Evolutionary conservation across 1,284 basidiomycete species (phyloP).

Genomic region (Ganoderma lingzhi): DNA sequence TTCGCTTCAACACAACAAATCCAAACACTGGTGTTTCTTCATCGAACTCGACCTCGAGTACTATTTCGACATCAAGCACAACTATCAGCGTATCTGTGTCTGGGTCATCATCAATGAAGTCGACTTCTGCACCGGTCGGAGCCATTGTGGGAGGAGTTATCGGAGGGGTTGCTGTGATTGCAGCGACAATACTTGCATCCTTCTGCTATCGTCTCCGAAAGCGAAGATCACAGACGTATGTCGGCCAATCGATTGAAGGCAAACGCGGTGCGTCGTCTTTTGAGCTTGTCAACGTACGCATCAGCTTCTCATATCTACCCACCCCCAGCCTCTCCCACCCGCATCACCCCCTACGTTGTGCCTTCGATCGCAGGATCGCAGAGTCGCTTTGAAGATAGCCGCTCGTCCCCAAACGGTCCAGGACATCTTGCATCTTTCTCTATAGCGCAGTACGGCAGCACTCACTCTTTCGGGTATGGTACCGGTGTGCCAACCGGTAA

Average conservation of each 20-base stretch:
- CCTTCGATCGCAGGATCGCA: slow-evolving; percentile 12
- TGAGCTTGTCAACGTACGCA: background rate
- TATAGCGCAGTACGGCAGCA: slow-evolving; percentile 12
- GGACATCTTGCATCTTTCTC: background rate
- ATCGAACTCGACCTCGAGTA: background rate
- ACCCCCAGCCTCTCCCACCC: slow-evolving; percentile 1
- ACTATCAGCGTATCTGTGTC: background rate
- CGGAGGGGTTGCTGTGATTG: slow-evolving; percentile 18
- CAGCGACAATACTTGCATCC: slow-evolving; percentile 13
- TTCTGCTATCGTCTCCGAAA: slow-evolving; percentile 16
- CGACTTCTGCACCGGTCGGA: background rate
- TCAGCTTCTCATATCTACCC: background rate
- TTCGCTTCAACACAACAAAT: slow-evolving; percentile 22
- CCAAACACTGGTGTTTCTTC: slow-evolving; percentile 1
- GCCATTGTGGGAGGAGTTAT: slow-evolving; percentile 21
- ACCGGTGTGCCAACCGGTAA: background rate
- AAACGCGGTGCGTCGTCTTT: slow-evolving; percentile 11
- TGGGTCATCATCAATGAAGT: background rate
- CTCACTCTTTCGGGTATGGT: slow-evolving; percentile 7
- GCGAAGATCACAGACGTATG: background rate
- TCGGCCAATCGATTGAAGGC: background rate
- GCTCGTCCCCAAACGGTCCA: background rate
- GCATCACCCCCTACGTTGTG: slow-evolving; percentile 22
- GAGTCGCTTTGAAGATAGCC: slow-evolving; percentile 4
- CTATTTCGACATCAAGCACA: background rate